Base-by-base conservation (phyloP, 2,329 filamentous ascomycete species). In the Fusarium torulosum region DNA sequence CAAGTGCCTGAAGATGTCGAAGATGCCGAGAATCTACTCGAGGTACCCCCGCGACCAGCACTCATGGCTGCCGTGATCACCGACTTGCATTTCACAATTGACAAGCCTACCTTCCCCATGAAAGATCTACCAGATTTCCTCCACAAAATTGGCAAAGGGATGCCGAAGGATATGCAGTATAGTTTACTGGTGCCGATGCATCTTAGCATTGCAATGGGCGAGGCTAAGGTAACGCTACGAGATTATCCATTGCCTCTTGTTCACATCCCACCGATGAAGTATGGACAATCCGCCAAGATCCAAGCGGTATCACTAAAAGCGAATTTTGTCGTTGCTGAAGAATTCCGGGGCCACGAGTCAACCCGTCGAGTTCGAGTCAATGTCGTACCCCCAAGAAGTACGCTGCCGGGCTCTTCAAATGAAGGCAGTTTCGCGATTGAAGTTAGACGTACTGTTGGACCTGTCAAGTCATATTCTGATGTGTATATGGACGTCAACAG, bases 401-500 rank as follows among this genome's bases (percentile, higher is more conserved):
- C 81, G n/a, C 85, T 88, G 51, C 85, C 89, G 3, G 81, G 82
- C 20, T 76, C 80, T 20, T 83, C 85, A 4, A 84, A 82, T 15
- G 83, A 85, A 29, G 86, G 90, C 38, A 87, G 90, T 53, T 97
- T 97, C 75, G 86, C 89, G 4, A 90, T 99, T 54, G 91, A 96
- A 74, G 93, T 99, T 25, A 89, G 92, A 53, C 89, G 96, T 43
- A 98, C 96, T 1, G 92, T 98, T 31, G 93, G 94, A 10, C 93
- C 96, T 0, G 93, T 99, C 67, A 99, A 99, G 80, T 96, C 94
- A 0, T 99, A 96, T 76, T 97, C 96, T 0, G 91, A 98, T 75
- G 94, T 97, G 78, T 88, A 87, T 33, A 85, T 99, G 72, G 92
- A 97, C 67, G 94, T 99, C 78, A 97, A 98, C 77, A 97, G 95